Evolutionary conservation across 305 asterid genomes (phyloP), one percentile per base, ranked within the genome.

Genomic region (Fraxinus latifolia): DNA sequence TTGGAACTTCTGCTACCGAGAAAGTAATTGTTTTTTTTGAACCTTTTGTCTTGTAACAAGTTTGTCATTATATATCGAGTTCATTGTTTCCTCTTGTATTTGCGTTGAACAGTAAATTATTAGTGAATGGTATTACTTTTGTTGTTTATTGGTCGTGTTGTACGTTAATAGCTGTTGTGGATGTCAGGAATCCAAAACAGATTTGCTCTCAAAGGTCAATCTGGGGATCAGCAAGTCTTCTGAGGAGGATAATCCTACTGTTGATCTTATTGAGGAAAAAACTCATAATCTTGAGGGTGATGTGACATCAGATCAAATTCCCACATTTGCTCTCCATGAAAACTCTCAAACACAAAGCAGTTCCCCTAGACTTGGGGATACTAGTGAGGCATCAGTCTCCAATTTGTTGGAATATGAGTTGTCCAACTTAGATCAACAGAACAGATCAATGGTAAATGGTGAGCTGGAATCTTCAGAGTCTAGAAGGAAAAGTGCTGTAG

Each of bases 281-380:
- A 62, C 79, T 21, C 88, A 91, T 79, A 81, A 81, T 79, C 76
- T 77, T 85, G 90, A 89, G 80, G 94, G 89, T 79, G 93, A 90
- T 81, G 81, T 67, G 80, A 82, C 79, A 81, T 83, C 93, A 74
- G 97, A 94, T 90, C 93, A 90, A 84, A 95, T 92, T 79, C 93
- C 90, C 77, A 92, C 99, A 80, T 90, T 93, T 71, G 84, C 92
- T 36, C 85, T 92, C 85, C 96, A 85, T 82, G 95, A 92, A 79
- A 94, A 91, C 79, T 84, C 89, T 82, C 87, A 83, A 72, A 31
- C 86, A 74, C 88, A 79, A 68, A 50, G 85, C 79, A 85, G 82
- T 85, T 82, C 90, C 7, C 33, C 77, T 76, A 80, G 82, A 87
- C 82, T 62, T 65, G 84, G 87, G 78, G 87, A 84, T 89, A 86